phyloP scores from a whole-genome alignment of 352 stramenopile species.

The Phytophthora pluvialis region DNA sequence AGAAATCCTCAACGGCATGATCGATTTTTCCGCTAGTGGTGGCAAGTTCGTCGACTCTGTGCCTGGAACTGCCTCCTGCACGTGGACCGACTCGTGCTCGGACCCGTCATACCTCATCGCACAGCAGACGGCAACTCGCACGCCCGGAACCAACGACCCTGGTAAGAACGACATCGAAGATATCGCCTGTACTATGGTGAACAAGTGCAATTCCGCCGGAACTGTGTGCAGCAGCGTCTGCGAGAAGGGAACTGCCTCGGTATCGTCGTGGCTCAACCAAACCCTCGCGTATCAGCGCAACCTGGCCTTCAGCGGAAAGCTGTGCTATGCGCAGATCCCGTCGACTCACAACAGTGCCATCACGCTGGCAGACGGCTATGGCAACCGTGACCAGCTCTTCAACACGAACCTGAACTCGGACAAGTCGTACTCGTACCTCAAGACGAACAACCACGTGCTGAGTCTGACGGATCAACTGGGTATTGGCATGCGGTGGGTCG shows the following conservation, averaged over 20 bases:
- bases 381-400: constrained; percentile 66
- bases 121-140: constrained; percentile 35
- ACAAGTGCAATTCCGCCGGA: constrained; percentile 46
- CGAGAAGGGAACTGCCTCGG: constrained; percentile 40
- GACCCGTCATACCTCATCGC: constrained; percentile 42
- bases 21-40: constrained; percentile 39
- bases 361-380: constrained; percentile 58
- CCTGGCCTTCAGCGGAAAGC: constrained; percentile 40
- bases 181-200: constrained; percentile 39
- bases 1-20: constrained; percentile 56
- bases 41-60: constrained; percentile 51
- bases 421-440: constrained; percentile 60
- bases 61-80: constrained; percentile 36
- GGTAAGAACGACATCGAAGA: constrained; percentile 45
- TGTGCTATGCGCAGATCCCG: constrained; percentile 58
- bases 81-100: constrained; percentile 45
- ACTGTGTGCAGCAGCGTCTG: constrained; percentile 56
- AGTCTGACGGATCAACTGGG: constrained; percentile 63
- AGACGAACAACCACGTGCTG: constrained; percentile 75
- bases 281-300: constrained; percentile 56
- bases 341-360: constrained; percentile 73
- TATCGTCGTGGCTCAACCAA: constrained; percentile 48
- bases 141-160: constrained; percentile 45
- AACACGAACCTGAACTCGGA: constrained; percentile 49
- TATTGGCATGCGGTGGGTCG: constrained; percentile 63